A percentile compares a stretch with the other conserved stretches of the same genome.
phyloP scores from a whole-genome alignment of 1,284 basidiomycete genomes.

The Microbotryum lychnidis-dioicae region DNA sequence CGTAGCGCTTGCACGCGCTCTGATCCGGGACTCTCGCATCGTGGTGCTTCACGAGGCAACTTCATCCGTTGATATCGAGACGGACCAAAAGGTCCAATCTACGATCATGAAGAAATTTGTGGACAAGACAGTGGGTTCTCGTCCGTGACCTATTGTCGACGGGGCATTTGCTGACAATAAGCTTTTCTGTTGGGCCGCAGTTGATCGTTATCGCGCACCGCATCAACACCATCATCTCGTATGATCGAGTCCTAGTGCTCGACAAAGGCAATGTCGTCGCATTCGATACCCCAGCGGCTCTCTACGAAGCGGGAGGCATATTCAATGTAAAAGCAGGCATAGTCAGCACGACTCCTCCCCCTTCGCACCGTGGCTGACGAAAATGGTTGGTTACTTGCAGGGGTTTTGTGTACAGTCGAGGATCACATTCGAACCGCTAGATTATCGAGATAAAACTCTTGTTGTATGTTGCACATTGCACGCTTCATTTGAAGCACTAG shows the following conservation, averaged over 20 bases:
- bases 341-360: too few species aligned
- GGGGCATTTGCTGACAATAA: background rate
- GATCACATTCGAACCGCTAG: conserved; percentile 47
- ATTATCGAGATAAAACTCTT: too few species aligned
- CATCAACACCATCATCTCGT: conserved; percentile 68
- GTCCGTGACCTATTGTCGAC: background rate
- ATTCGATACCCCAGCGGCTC: conserved; percentile 56
- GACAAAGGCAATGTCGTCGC: conserved; percentile 62
- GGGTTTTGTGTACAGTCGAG: conserved; percentile 64
- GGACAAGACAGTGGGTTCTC: conserved; percentile 50
- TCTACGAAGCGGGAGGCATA: conserved; percentile 52
- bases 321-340: conserved; percentile 42
- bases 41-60: conserved; percentile 74
- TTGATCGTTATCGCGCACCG: conserved; percentile 55
- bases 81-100: conserved; percentile 61
- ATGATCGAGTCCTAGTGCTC: conserved; percentile 71
- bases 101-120: conserved; percentile 60
- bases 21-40: conserved; percentile 65
- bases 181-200: background rate
- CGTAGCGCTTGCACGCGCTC: conserved; percentile 67
- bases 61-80: conserved; percentile 67
- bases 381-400: conserved; percentile 31
- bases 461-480: too few species aligned
- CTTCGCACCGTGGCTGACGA: background rate
- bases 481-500: too few species aligned